phyloP scores from a whole-genome alignment of 2,329 filamentous ascomycete species.

The Ophiocordyceps polyrhachis-furcata region DNA sequence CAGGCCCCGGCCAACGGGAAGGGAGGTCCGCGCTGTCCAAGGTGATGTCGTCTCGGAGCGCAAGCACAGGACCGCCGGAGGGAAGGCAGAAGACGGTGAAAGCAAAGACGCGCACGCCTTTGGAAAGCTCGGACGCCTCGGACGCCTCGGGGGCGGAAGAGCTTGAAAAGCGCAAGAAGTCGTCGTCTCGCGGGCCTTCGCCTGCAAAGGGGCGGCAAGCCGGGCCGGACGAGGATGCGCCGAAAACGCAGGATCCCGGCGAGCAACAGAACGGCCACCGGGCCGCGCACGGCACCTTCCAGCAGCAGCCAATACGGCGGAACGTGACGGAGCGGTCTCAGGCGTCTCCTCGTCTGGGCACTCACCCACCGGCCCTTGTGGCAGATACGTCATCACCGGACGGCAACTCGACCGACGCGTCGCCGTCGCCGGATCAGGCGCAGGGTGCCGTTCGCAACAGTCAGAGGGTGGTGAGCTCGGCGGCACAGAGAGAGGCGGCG shows the following conservation, averaged over 20 bases:
- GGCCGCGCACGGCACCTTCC: conserved; percentile 11
- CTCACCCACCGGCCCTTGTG: conserved; percentile 46
- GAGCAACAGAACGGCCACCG: conserved; percentile 23
- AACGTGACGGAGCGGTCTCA: conserved; percentile 7
- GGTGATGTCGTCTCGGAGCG: conserved; percentile 6
- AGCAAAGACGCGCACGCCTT: conserved; percentile 36
- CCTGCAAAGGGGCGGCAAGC: conserved; percentile 5
- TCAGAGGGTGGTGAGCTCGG: conserved; percentile 9
- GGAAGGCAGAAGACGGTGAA: conserved; percentile 27
- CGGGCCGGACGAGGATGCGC: conserved; percentile 4
- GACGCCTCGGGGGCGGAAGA: conserved; percentile 36
- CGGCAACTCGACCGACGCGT: conserved; percentile 42
- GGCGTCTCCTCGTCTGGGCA: conserved; percentile 14
- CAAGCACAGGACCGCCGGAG: conserved; percentile 21
- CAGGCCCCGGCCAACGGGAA: conserved; percentile 17
- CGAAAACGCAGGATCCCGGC: conserved; percentile 18
- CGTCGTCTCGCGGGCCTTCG: conserved; percentile 5
- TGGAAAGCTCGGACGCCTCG: conserved; percentile 46
- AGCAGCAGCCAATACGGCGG: conserved; percentile 3
- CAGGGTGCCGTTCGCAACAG: conserved; percentile 20
- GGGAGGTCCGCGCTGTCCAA: conserved; percentile 14
- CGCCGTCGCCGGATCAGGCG: conserved; percentile 43
- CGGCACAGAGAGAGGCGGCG: conserved; percentile 24
- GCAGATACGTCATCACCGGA: conserved; percentile 55
- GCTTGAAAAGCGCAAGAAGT: conserved; percentile 12